phyloP scores from a whole-genome alignment of 352 stramenopile genomes.

The Pilasporangium apinafurcum region DNA sequence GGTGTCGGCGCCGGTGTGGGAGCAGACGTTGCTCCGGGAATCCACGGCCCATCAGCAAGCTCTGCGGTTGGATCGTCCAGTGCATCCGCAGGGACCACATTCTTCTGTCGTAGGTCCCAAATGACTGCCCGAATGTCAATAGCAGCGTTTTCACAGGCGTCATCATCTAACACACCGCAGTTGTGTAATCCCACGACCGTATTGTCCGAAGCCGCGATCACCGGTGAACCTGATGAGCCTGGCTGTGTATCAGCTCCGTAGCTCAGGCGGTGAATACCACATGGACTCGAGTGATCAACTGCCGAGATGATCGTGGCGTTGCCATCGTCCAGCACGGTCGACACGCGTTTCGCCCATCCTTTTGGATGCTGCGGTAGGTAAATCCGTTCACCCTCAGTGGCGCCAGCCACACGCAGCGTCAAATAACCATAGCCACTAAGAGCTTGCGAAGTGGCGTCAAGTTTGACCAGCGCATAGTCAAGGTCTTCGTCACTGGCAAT shows the following conservation, averaged over 20 bases:
- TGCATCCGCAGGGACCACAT: slow-evolving; percentile 11
- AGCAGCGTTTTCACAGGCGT: slow-evolving; percentile 17
- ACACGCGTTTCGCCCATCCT: slow-evolving; percentile 45
- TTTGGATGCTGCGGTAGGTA: slow-evolving; percentile 70
- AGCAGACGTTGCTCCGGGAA: slow-evolving; percentile 8
- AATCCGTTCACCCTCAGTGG: slow-evolving; percentile 42
- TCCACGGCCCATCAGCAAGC: slow-evolving; percentile 16
- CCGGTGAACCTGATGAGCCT: slow-evolving; percentile 25
- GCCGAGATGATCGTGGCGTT: slow-evolving; percentile 23
- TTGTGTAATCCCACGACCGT: slow-evolving; percentile 28
- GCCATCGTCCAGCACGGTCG: slow-evolving; percentile 47
- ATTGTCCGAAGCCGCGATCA: slow-evolving; percentile 14
- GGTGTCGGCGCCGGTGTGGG: slow-evolving; percentile 13
- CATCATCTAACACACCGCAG: slow-evolving; percentile 23
- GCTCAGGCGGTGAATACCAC: slow-evolving; percentile 8
- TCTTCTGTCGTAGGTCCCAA: slow-evolving; percentile 16
- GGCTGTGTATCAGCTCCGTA: slow-evolving; percentile 32
- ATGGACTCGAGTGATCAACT: slow-evolving; percentile 18
- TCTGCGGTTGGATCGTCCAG: slow-evolving; percentile 13
- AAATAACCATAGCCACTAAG: slow-evolving; percentile 56
- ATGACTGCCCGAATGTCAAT: slow-evolving; percentile 28
- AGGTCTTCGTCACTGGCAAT: slow-evolving; percentile 23
- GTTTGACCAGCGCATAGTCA: slow-evolving; percentile 53
- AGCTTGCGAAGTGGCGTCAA: slow-evolving; percentile 23
- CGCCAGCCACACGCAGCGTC: slow-evolving; percentile 40